Evolutionary conservation across 306 rosid species (phyloP).

Genomic region (Quercus glauca): DNA sequence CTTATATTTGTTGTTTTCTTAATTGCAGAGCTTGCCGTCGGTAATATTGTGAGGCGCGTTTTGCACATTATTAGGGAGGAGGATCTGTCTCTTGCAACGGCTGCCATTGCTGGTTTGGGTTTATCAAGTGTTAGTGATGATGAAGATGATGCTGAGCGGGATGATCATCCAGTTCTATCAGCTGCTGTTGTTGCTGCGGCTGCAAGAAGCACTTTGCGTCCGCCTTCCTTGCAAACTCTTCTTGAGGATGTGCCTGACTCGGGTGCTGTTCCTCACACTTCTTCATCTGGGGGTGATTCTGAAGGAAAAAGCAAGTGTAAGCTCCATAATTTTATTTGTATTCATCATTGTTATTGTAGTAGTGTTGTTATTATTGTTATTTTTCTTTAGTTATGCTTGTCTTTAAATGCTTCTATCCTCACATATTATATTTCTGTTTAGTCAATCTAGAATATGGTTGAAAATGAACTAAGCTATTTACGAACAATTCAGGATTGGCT

Average conservation of each 20-base stretch:
- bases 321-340: constrained; percentile 22
- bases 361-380: constrained; percentile 2
- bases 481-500: too few relatives aligned
- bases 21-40: constrained; percentile 91
- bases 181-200: constrained; percentile 94
- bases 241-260: constrained; percentile 73
- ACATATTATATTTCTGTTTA: not conserved
- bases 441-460: not conserved
- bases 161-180: constrained; percentile 68
- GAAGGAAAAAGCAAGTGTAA: constrained; percentile 92
- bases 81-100: constrained; percentile 80
- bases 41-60: constrained; percentile 96
- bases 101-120: constrained; percentile 78
- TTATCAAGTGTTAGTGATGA: constrained; percentile 76
- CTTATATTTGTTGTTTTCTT: constrained; percentile 13
- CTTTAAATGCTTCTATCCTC: not conserved
- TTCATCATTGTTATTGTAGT: not conserved
- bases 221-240: constrained; percentile 96
- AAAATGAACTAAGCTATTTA: too few relatives aligned
- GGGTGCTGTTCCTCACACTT: constrained; percentile 54
- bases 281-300: constrained; percentile 94
- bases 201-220: constrained; percentile 92
- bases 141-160: constrained; percentile 70
- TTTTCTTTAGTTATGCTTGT: not conserved
- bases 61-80: constrained; percentile 96